Evolutionary conservation across 371 early-diverging fungal species (phyloP), one percentile per base, ranked within the genome.

Genomic region (Mycotypha africana): DNA sequence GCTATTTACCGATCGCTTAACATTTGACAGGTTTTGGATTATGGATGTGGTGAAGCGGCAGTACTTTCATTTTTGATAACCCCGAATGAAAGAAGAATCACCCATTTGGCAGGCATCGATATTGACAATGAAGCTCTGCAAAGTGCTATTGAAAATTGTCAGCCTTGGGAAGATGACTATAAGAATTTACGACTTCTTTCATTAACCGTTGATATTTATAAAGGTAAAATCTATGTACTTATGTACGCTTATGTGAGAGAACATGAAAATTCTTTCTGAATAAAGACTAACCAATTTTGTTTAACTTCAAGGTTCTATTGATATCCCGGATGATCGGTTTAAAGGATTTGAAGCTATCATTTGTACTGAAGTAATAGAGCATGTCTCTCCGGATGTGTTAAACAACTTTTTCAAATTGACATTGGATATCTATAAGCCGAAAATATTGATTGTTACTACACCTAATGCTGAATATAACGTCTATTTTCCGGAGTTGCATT

Each of bases 381-480:
- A 93, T 53, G 56, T 93, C 14, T 65, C 78, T 51, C 64, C 80
- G 16, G 49, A 51, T 4, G 69, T 61, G 0, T 67, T 92, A 9
- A 65, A 62, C 2, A 45, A 51, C 4, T 83, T 89, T 42, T 74
- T 86, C 9, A 38, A 51, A 0, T 58, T 78, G 1, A 72, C 85
- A 0, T 53, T 95, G 11, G 91, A 86, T 11, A 33, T 48, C 0
- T 88, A 89, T 53, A 60, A 63, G 1, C 91, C 95, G 2, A 54
- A 69, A 4, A 9, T 82, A 9, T 57, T 87, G 38, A 63, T 89
- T 24, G 75, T 88, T 14, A 81, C 87, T 2, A 89, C 88, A 1
- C 88, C 90, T 6, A 95, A 95, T 54, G 85, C 82, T 22, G 94
- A 93, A 63, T 95, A 89, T 67, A 95, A 95, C 56, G 70, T 86